Evolutionary conservation across 768 basidiomycete genomes (phyloP).

Genomic region (Tylopilus sp.): DNA sequence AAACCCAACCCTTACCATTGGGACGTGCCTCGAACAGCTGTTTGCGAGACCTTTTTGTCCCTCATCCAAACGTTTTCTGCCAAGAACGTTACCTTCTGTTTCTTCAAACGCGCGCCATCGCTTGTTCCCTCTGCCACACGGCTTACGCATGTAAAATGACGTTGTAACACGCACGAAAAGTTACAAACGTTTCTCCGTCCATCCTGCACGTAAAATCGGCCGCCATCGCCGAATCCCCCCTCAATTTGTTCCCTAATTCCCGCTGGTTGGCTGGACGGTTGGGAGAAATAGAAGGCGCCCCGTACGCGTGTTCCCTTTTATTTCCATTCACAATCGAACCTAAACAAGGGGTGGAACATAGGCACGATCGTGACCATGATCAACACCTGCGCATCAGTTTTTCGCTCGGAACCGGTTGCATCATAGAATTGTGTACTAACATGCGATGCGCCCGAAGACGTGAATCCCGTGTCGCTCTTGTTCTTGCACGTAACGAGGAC

Average conservation of each 20-base stretch:
- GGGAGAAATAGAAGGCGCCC: slow-evolving; percentile 5
- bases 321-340: slow-evolving; percentile 9
- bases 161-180: slow-evolving; percentile 11
- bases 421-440: neutral
- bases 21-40: neutral
- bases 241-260: slow-evolving; percentile 13
- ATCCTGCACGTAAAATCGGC: slow-evolving; percentile 22
- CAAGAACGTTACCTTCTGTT: neutral
- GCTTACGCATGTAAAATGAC: slow-evolving; percentile 22
- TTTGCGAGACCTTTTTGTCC: neutral
- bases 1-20: neutral
- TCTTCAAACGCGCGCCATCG: slow-evolving; percentile 4
- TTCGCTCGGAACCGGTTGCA: slow-evolving; percentile 14
- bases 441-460: neutral
- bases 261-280: neutral
- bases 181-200: slow-evolving; percentile 2
- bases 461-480: slow-evolving; percentile 4
- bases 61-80: slow-evolving; percentile 1
- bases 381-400: slow-evolving; percentile 8
- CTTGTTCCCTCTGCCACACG: slow-evolving; percentile 14
- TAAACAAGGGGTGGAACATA: neutral
- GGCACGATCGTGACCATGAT: slow-evolving; percentile 6
- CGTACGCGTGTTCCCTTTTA: neutral
- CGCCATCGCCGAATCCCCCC: slow-evolving; percentile 5
- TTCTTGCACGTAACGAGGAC: slow-evolving; percentile 9